These are phyloP conservation scores for Aureobasidium lini DNA, from an alignment of 2,329 filamentous ascomycete species.

Conservation along the genomic window DNA sequence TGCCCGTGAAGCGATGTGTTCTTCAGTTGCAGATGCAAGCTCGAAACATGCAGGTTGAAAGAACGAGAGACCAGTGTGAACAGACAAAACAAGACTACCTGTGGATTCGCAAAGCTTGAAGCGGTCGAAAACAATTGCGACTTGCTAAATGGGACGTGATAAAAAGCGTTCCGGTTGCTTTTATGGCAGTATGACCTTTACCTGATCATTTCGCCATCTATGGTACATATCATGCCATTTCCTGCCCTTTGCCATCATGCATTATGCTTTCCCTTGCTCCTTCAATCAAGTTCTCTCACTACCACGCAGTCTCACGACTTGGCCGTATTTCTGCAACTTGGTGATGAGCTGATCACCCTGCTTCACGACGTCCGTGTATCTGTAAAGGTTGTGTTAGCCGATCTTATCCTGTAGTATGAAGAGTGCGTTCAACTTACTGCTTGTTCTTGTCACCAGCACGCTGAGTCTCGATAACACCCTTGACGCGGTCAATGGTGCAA, in stretches of 20 bases:
- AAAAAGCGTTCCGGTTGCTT: too few relatives aligned
- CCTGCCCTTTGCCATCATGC: background rate
- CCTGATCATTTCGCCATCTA: background rate
- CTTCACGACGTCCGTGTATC: constrained; percentile 90
- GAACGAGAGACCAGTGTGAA: too few relatives aligned
- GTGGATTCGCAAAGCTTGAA: too few relatives aligned
- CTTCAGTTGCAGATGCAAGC: too few relatives aligned
- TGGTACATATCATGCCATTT: constrained; percentile 8
- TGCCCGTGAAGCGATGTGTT: too few relatives aligned
- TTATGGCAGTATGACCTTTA: too few relatives aligned
- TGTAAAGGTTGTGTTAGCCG: constrained; percentile 6
- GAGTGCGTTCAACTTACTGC: constrained; percentile 45
- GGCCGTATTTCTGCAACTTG: constrained; percentile 98
- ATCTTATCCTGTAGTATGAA: background rate
- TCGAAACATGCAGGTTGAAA: too few relatives aligned
- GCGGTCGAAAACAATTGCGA: too few relatives aligned
- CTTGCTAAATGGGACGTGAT: too few relatives aligned
- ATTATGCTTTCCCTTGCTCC: background rate
- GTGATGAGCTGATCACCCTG: constrained; percentile 97
- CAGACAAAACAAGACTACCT: too few relatives aligned
- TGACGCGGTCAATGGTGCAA: constrained; percentile 95
- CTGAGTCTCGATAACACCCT: constrained; percentile 96
- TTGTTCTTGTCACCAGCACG: constrained; percentile 98
- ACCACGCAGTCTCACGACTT: constrained; percentile 86
- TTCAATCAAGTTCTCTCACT: constrained; percentile 60